Conservation (phyloP, 495 filamentous ascomycete genomes). For the Usnea hakonensis region DNA sequence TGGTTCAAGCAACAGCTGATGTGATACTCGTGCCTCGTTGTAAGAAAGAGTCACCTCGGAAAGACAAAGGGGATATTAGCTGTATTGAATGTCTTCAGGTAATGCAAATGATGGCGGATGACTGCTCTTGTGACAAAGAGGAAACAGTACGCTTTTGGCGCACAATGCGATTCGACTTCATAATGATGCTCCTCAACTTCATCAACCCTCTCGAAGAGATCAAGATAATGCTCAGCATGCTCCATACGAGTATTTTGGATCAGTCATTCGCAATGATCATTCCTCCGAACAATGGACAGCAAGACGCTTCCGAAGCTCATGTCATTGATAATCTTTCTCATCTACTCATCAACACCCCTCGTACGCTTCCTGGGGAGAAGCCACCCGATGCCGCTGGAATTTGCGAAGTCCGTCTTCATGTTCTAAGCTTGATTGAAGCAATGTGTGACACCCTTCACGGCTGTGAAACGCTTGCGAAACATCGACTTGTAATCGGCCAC, state of each 20-base stretch:
- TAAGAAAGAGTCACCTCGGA: conserved; percentile 39
- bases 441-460: conserved; percentile 44
- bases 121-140: conserved; percentile 36
- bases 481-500: conserved; percentile 49
- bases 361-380: conserved; percentile 39
- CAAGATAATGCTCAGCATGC: conserved; percentile 46
- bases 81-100: conserved; percentile 50
- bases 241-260: conserved; percentile 51
- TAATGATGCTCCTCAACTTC: conserved; percentile 54
- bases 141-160: conserved; percentile 51
- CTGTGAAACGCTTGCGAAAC: conserved; percentile 43
- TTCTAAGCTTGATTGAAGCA: conserved; percentile 47
- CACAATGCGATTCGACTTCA: conserved; percentile 52
- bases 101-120: conserved; percentile 49
- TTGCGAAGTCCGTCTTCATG: conserved; percentile 47
- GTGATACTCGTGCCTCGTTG: conserved; percentile 50
- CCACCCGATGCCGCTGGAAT: conserved; percentile 45
- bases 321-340: conserved; percentile 53
- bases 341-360: conserved; percentile 51
- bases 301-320: conserved; percentile 48
- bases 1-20: conserved; percentile 50
- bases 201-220: conserved; percentile 54
- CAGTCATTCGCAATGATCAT: conserved; percentile 54
- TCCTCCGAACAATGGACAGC: conserved; percentile 41
- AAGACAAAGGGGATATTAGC: conserved; percentile 45